phyloP scores from a whole-genome alignment of 2,329 filamentous ascomycete species.

The Ophiostoma tasmaniense region DNA sequence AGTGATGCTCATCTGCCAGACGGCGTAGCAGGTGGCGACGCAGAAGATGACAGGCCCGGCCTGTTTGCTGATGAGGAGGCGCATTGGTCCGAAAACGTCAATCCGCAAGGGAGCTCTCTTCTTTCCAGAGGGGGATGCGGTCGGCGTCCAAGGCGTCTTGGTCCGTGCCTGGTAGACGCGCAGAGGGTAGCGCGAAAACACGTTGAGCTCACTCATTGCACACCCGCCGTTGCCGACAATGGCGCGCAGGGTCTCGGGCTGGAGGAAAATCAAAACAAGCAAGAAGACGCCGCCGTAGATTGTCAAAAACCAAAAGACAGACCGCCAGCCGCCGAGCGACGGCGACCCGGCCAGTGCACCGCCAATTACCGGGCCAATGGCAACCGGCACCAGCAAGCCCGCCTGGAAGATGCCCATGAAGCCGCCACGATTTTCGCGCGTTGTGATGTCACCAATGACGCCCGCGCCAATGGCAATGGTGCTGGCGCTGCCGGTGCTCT shows the following conservation, averaged over 20 bases:
- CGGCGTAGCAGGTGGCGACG: slow-evolving; percentile 46
- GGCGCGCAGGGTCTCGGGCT: slow-evolving; percentile 51
- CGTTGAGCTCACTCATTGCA: slow-evolving; percentile 47
- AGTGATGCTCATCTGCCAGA: slow-evolving; percentile 46
- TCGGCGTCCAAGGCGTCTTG: slow-evolving; percentile 11
- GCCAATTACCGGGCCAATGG: slow-evolving; percentile 53
- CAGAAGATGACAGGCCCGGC: slow-evolving; percentile 45
- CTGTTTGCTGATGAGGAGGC: slow-evolving; percentile 48
- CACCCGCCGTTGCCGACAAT: slow-evolving; percentile 55
- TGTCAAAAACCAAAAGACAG: slow-evolving; percentile 60
- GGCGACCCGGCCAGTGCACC: slow-evolving; percentile 51
- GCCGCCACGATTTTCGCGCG: slow-evolving; percentile 58
- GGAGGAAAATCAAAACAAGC: slow-evolving; percentile 43
- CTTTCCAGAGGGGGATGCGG: slow-evolving; percentile 23
- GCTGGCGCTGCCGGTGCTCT: slow-evolving; percentile 56
- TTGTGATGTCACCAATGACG: slow-evolving; percentile 62
- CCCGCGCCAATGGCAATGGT: slow-evolving; percentile 64
- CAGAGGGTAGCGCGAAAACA: slow-evolving; percentile 44
- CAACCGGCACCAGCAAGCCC: slow-evolving; percentile 47
- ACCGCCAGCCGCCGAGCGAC: slow-evolving; percentile 48
- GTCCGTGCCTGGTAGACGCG: slow-evolving; percentile 29
- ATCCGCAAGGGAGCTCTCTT: slow-evolving; percentile 28
- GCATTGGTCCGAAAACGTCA: slow-evolving; percentile 47
- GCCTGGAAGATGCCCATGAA: slow-evolving; percentile 60
- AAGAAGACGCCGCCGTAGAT: slow-evolving; percentile 46